Conservation (phyloP, 176 grass and related monocot species). For the Ananas comosus region DNA sequence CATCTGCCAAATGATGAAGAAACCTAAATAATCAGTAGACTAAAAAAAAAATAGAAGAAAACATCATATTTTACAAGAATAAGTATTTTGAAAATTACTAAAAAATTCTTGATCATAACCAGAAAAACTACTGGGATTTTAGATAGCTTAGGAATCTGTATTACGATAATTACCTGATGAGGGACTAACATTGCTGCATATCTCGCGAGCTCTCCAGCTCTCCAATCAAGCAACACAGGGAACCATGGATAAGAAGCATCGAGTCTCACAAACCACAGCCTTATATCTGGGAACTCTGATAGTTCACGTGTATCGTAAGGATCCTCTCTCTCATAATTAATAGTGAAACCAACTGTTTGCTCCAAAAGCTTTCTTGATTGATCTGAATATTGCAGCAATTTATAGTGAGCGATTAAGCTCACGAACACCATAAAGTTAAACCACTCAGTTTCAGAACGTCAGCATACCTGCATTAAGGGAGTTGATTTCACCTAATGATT, state of each 20-base stretch:
- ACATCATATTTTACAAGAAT: conserved; percentile 3
- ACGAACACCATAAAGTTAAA: not conserved
- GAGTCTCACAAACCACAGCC: conserved; percentile 88
- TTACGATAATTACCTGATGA: conserved; percentile 57
- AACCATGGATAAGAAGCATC: conserved; percentile 84
- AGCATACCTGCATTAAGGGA: conserved; percentile 35
- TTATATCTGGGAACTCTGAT: conserved; percentile 63
- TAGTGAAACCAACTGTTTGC: conserved; percentile 70
- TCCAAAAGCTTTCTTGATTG: conserved; percentile 51
- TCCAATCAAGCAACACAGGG: conserved; percentile 86
- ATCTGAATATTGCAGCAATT: conserved; percentile 21
- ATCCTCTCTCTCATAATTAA: conserved; percentile 85
- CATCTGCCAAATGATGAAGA: conserved; percentile 37
- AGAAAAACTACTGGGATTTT: not conserved
- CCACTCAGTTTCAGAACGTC: not conserved
- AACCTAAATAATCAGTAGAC: not conserved
- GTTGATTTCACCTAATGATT: conserved; percentile 31
- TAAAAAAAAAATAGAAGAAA: not conserved
- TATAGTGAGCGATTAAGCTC: not conserved
- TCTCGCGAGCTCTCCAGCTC: conserved; percentile 81
- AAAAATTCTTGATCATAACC: too few relatives aligned
- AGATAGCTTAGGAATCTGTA: not conserved
- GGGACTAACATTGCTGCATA: conserved; percentile 86
- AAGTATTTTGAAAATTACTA: not conserved
- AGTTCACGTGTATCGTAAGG: conserved; percentile 52